phyloP scores from a whole-genome alignment of 2,329 filamentous ascomycete genomes.

The Xylaria multiplex region DNA sequence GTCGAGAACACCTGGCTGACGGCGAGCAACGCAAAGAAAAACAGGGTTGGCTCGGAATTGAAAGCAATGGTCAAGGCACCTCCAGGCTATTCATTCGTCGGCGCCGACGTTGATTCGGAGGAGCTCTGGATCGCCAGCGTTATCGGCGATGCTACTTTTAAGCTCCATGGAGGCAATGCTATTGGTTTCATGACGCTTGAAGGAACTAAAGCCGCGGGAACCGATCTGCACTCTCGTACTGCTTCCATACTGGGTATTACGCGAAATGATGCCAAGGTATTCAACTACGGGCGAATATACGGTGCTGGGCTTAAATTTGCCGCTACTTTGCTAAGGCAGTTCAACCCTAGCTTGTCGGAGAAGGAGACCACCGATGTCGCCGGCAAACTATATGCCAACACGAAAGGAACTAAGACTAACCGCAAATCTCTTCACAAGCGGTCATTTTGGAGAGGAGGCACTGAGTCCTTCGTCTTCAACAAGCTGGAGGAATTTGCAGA shows the following conservation, averaged over 20 bases:
- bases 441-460: conserved; percentile 94
- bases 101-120: conserved; percentile 96
- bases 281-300: conserved; percentile 99
- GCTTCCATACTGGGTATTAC: conserved; percentile 93
- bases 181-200: conserved; percentile 99
- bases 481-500: conserved; percentile 97
- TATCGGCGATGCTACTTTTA: conserved; percentile 93
- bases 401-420: conserved; percentile 88
- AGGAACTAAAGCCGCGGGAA: conserved; percentile 92
- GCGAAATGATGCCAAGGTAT: conserved; percentile 94
- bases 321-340: conserved; percentile 87
- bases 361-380: conserved; percentile 80
- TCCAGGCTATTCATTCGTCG: conserved; percentile 90
- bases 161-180: conserved; percentile 93
- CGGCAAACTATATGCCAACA: conserved; percentile 82
- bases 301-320: conserved; percentile 97
- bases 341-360: conserved; percentile 87
- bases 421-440: conserved; percentile 76
- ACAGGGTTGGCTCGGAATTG: conserved; percentile 93
- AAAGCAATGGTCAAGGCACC: conserved; percentile 97
- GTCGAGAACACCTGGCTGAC: conserved; percentile 99
- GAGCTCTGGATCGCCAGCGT: conserved; percentile 98
- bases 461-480: conserved; percentile 98
- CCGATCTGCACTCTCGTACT: conserved; percentile 93
- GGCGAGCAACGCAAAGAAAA: conserved; percentile 95